Conservation (phyloP, 169 alveolate genomes). For the Eimeria brunetti region DNA sequence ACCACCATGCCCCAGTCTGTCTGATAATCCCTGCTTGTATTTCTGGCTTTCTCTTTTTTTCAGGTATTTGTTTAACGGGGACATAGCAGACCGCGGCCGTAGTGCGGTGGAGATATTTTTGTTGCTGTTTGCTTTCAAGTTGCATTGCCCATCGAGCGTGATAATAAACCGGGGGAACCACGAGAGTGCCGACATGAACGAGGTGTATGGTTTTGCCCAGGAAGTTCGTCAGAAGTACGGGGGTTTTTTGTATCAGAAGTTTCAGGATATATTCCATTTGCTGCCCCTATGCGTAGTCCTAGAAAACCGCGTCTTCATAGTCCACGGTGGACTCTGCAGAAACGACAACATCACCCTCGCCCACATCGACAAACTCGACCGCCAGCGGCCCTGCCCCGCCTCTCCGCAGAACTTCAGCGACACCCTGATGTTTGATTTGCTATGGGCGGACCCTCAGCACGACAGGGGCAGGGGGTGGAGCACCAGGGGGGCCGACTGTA, state of each 20-base stretch:
- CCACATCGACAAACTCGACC: slow-evolving; percentile 88
- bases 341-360: slow-evolving; percentile 90
- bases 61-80: slow-evolving; percentile 94
- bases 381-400: slow-evolving; percentile 93
- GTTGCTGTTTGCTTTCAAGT: slow-evolving; percentile 91
- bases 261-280: slow-evolving; percentile 91
- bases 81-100: slow-evolving; percentile 95
- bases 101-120: slow-evolving; percentile 91
- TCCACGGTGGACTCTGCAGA: slow-evolving; percentile 95
- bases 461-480: slow-evolving; percentile 90
- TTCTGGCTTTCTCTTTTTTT: not conserved
- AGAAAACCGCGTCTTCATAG: slow-evolving; percentile 90
- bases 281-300: slow-evolving; percentile 91
- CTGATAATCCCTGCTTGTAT: too few relatives aligned
- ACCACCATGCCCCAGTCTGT: too few relatives aligned
- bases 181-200: slow-evolving; percentile 95
- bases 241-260: slow-evolving; percentile 90
- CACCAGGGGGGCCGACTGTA: slow-evolving; percentile 93
- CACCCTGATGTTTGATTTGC: slow-evolving; percentile 92
- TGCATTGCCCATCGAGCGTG: slow-evolving; percentile 90
- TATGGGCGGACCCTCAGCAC: slow-evolving; percentile 95
- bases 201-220: slow-evolving; percentile 92
- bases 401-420: slow-evolving; percentile 90
- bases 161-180: slow-evolving; percentile 94
- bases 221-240: slow-evolving; percentile 90